Conservation (phyloP, 106 monocot genomes). For the Agapanthus africanus region DNA sequence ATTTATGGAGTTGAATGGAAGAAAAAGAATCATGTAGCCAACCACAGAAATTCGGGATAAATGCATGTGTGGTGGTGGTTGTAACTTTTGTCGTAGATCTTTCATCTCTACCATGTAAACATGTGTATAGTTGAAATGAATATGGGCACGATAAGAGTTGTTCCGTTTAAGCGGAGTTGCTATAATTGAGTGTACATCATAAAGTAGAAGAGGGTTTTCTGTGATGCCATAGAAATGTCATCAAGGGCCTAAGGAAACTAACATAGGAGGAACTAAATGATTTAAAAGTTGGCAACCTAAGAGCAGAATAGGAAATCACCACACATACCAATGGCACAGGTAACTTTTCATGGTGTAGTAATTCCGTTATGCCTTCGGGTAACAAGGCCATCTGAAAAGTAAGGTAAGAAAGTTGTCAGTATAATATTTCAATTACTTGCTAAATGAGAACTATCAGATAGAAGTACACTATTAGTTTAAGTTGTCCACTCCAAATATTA, state of each 20-base stretch:
- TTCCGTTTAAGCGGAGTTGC: neutral
- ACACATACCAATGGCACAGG: constrained; percentile 77
- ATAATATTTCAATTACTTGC: neutral
- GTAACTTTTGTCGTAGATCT: too few species aligned
- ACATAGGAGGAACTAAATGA: neutral
- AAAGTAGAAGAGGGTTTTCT: neutral
- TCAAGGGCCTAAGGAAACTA: neutral
- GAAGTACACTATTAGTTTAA: neutral
- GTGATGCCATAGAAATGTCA: too few species aligned
- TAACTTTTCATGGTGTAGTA: constrained; percentile 70
- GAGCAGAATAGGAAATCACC: neutral
- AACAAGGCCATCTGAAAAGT: constrained; percentile 90
- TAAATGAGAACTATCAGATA: neutral
- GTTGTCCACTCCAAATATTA: too few species aligned
- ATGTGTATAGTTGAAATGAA: too few species aligned
- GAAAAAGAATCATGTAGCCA: too few species aligned
- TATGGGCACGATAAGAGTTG: neutral
- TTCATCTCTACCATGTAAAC: too few species aligned
- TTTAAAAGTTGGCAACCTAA: neutral
- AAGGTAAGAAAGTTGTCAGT: constrained; percentile 9
- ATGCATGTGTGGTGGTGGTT: too few species aligned
- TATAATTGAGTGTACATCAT: neutral
- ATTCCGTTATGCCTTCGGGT: constrained; percentile 95
- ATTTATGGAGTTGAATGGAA: too few species aligned
- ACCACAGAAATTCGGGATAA: too few species aligned